Conservation (phyloP, 441 rosid genomes). For the Metrosideros polymorpha region DNA sequence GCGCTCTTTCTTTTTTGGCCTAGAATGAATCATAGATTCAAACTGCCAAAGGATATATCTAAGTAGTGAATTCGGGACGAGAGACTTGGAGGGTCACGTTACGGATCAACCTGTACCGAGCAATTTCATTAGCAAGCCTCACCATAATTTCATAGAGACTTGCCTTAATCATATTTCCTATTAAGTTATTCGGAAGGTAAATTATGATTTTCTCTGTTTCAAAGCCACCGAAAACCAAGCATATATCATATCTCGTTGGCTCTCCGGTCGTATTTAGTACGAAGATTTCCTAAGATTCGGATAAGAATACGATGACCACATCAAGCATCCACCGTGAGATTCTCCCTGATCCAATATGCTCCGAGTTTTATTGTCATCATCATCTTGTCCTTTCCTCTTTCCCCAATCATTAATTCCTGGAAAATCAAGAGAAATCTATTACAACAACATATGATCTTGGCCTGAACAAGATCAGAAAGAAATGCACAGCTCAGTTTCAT, state of each 20-base stretch:
- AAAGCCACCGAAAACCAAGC: not conserved
- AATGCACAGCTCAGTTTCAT: not conserved
- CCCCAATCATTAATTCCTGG: not conserved
- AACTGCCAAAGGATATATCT: not conserved
- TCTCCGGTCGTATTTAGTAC: not conserved
- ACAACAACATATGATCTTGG: not conserved
- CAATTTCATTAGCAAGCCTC: not conserved
- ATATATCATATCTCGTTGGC: not conserved
- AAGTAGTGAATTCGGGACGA: not conserved
- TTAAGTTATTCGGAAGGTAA: not conserved
- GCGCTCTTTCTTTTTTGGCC: not conserved
- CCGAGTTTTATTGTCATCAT: not conserved
- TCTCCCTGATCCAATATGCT: not conserved
- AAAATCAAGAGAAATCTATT: not conserved
- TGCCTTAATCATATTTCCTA: not conserved
- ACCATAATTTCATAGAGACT: not conserved
- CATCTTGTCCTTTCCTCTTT: not conserved
- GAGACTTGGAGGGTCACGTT: not conserved
- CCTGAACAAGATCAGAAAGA: not conserved
- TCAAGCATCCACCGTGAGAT: not conserved
- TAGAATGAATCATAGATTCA: not conserved
- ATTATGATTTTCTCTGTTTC: not conserved
- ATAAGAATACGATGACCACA: not conserved
- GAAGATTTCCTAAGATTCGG: not conserved
- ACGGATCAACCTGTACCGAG: not conserved